phyloP scores from a whole-genome alignment of 2,329 filamentous ascomycete species.

The Nothomitra cinnamomea region DNA sequence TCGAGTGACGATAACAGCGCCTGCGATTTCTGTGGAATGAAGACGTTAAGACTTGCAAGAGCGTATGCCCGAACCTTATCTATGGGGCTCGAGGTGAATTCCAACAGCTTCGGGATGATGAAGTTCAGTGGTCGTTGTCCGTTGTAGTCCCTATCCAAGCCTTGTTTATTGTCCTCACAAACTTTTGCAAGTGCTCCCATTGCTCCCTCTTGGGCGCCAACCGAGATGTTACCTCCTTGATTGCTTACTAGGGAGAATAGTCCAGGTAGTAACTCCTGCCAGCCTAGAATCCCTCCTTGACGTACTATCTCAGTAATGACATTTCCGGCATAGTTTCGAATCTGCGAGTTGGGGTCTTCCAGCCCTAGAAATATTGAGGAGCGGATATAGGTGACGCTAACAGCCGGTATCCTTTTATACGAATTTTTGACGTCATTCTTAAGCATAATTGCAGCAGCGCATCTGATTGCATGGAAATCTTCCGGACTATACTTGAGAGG shows the following conservation, averaged over 20 bases:
- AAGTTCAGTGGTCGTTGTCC: conserved; percentile 76
- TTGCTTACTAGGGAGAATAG: conserved; percentile 66
- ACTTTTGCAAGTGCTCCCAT: conserved; percentile 90
- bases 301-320: conserved; percentile 86
- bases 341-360: conserved; percentile 64
- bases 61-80: conserved; percentile 66
- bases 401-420: conserved; percentile 59
- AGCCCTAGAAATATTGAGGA: conserved; percentile 61
- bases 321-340: conserved; percentile 78
- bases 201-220: conserved; percentile 72
- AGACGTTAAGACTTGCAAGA: conserved; percentile 76
- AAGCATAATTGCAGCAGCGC: conserved; percentile 80
- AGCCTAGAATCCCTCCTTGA: conserved; percentile 69
- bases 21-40: conserved; percentile 70
- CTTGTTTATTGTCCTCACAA: conserved; percentile 85
- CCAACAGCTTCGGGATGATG: conserved; percentile 77
- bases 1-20: conserved; percentile 70
- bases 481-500: conserved; percentile 39
- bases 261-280: conserved; percentile 80
- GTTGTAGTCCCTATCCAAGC: conserved; percentile 73
- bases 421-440: conserved; percentile 77
- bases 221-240: conserved; percentile 45
- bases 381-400: conserved; percentile 61
- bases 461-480: conserved; percentile 61
- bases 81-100: conserved; percentile 62